These are phyloP conservation scores for Calcarisporium arbuscula DNA, from an alignment of 2,329 filamentous ascomycete species.

Conservation along the genomic window DNA sequence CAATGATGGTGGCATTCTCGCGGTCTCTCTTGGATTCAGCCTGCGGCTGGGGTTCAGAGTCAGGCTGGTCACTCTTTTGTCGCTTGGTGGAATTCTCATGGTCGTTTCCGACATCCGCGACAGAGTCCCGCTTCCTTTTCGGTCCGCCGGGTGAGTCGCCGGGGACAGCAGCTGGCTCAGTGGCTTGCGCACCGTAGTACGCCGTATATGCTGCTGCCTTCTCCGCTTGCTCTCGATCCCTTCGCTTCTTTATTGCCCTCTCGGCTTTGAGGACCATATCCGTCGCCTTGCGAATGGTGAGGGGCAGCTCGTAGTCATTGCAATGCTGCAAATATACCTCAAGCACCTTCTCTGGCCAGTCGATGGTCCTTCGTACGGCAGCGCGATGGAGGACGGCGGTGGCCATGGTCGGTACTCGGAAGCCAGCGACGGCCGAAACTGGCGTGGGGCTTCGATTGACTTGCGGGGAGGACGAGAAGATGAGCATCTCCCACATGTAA, in stretches of 20 bases:
- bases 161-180: conserved; percentile 14
- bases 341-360: conserved; percentile 71
- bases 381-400: conserved; percentile 73
- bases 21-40: conserved; percentile 67
- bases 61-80: conserved; percentile 41
- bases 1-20: conserved; percentile 80
- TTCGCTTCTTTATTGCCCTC: conserved; percentile 56
- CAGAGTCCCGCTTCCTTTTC: conserved; percentile 72
- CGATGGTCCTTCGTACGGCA: conserved; percentile 53
- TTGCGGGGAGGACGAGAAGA: conserved; percentile 38
- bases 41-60: conserved; percentile 17
- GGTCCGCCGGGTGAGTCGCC: conserved; percentile 33
- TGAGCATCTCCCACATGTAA: conserved; percentile 84
- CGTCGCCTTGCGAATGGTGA: conserved; percentile 66
- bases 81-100: conserved; percentile 59
- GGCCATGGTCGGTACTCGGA: conserved; percentile 63
- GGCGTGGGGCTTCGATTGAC: conserved; percentile 50
- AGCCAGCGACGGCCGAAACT: conserved; percentile 35
- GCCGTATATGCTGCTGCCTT: conserved; percentile 47
- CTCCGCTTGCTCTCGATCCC: conserved; percentile 58
- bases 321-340: conserved; percentile 74
- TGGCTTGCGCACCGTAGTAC: conserved; percentile 26
- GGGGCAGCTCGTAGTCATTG: conserved; percentile 80
- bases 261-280: conserved; percentile 65
- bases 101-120: conserved; percentile 33